Evolutionary conservation across 371 early-diverging fungal genomes (phyloP).

Genomic region (Coemansia sp.): DNA sequence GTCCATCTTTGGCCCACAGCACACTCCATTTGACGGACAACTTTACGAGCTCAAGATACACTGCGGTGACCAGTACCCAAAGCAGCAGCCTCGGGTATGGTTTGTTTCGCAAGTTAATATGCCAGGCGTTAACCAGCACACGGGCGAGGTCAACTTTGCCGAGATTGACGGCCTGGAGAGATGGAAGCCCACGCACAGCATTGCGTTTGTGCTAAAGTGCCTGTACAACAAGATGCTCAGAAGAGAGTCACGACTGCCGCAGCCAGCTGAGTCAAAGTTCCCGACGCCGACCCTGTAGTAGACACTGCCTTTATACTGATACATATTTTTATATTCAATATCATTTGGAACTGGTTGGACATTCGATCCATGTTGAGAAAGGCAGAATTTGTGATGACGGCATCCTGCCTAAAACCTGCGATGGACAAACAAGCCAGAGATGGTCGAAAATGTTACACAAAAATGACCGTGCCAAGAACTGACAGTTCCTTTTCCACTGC

Average conservation of each 20-base stretch:
- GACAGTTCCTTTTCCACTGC: no score
- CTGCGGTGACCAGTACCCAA: conserved; percentile 88
- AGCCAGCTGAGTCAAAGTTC: conserved; percentile 79
- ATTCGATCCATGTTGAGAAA: no score
- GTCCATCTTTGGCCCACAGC: conserved; percentile 91
- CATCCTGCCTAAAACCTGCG: neutral
- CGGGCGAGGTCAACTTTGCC: conserved; percentile 64
- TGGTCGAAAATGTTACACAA: neutral
- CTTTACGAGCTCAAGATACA: conserved; percentile 84
- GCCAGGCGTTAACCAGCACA: conserved; percentile 81
- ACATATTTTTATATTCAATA: neutral
- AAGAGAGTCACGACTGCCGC: conserved; percentile 78
- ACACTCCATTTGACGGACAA: conserved; percentile 90
- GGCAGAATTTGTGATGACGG: neutral
- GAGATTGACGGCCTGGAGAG: conserved; percentile 37
- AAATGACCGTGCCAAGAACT: neutral
- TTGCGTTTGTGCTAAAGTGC: conserved; percentile 85
- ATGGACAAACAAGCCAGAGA: neutral
- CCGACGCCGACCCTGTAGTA: neutral
- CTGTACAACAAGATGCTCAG: conserved; percentile 88
- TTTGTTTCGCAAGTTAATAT: conserved; percentile 87
- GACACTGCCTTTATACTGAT: neutral
- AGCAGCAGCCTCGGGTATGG: conserved; percentile 71
- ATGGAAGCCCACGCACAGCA: conserved; percentile 78
- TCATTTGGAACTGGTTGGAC: neutral